phyloP scores from a whole-genome alignment of 805 yeast species.

The Starmerella sp. region DNA sequence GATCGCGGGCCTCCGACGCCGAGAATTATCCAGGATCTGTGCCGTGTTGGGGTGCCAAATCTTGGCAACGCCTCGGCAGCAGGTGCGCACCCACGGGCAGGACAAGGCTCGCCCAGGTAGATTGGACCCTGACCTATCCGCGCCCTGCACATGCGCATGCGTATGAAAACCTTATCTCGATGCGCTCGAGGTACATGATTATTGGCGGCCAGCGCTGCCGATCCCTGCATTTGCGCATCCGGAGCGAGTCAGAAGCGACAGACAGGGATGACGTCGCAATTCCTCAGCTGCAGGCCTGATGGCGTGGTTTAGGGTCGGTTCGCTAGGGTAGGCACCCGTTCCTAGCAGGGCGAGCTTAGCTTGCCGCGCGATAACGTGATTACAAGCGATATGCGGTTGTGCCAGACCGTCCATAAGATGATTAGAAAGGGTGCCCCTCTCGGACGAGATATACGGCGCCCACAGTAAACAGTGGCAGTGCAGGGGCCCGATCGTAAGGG shows the following conservation, averaged over 20 bases:
- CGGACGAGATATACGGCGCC: not conserved
- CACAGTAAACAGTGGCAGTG: no score
- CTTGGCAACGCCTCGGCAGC: no score
- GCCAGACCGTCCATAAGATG: not conserved
- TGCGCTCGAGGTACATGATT: not conserved
- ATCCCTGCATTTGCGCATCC: not conserved
- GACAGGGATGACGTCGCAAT: not conserved
- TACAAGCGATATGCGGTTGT: not conserved
- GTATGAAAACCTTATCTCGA: not conserved
- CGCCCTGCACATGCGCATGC: not conserved
- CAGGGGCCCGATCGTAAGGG: no score
- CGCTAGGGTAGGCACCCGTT: not conserved
- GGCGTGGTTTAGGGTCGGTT: not conserved
- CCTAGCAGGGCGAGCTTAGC: not conserved
- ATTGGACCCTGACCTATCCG: not conserved
- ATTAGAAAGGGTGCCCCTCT: not conserved
- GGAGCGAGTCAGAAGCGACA: not conserved
- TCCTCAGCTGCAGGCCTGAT: not conserved
- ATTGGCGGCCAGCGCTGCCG: constrained; percentile 1
- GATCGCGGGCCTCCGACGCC: no score
- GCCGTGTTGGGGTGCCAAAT: no score
- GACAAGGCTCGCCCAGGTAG: not conserved
- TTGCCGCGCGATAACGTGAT: not conserved
- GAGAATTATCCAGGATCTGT: no score
- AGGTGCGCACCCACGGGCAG: no score